These are phyloP conservation scores for Rhynchospora tenuis DNA, from an alignment of 176 grass and related monocot species.

Conservation along the genomic window DNA sequence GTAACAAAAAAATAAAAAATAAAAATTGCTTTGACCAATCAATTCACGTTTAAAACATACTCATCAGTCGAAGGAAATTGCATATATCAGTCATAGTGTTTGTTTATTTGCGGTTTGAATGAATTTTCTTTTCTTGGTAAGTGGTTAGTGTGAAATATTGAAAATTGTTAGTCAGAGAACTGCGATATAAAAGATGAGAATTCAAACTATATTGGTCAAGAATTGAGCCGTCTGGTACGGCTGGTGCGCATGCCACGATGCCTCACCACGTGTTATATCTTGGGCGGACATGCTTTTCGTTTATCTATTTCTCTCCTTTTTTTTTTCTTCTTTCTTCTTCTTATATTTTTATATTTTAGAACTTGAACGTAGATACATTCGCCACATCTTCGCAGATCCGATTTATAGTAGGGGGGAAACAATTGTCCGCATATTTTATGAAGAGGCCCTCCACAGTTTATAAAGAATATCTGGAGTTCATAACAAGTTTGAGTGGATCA, in stretches of 20 bases:
- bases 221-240: not conserved
- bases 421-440: not conserved
- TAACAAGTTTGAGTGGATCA: not conserved
- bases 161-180: not conserved
- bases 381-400: not conserved
- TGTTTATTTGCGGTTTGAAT: not conserved
- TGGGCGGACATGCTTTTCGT: not conserved
- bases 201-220: not conserved
- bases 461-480: not conserved
- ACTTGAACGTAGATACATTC: not conserved
- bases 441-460: not conserved
- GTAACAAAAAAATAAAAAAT: no score
- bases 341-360: not conserved
- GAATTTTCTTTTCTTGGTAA: not conserved
- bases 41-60: not conserved
- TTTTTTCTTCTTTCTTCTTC: not conserved
- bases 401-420: no score
- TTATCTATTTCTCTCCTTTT: not conserved
- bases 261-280: constrained; percentile 13
- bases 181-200: not conserved
- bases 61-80: not conserved
- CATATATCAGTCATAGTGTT: not conserved
- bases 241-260: not conserved
- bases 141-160: constrained; percentile 5
- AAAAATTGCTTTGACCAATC: not conserved